Evolutionary conservation across 495 filamentous ascomycete genomes (phyloP).

Genomic region (Penicillium verhagenii): DNA sequence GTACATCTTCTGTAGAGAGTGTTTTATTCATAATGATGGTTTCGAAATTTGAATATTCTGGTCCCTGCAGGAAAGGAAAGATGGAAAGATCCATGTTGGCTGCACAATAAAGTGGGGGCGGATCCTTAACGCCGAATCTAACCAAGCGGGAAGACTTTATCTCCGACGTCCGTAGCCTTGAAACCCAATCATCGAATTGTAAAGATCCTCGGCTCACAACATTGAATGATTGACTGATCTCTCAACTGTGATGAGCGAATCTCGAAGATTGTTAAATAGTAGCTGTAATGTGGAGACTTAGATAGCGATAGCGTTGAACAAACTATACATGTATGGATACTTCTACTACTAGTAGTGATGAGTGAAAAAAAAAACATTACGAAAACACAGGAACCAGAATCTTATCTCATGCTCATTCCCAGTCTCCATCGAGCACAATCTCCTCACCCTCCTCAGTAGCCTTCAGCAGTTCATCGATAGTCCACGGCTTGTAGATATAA

Average conservation of each 20-base stretch:
- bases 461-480: conserved; percentile 15
- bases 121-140: not conserved
- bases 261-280: too few species aligned
- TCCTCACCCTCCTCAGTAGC: conserved; percentile 7
- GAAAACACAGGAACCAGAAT: not conserved
- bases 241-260: too few species aligned
- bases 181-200: too few species aligned
- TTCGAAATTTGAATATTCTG: not conserved
- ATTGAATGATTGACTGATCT: too few species aligned
- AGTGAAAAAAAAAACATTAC: too few species aligned
- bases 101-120: not conserved
- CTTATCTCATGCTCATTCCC: conserved; percentile 4
- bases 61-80: not conserved
- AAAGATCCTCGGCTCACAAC: too few species aligned
- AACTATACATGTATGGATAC: too few species aligned
- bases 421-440: conserved; percentile 12
- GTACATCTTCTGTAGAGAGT: not conserved
- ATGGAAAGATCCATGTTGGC: not conserved
- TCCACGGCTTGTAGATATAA: conserved; percentile 16
- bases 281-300: too few species aligned
- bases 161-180: too few species aligned
- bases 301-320: too few species aligned
- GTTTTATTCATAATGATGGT: not conserved
- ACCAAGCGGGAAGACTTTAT: not conserved
- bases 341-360: too few species aligned